phyloP scores from a whole-genome alignment of 2,329 filamentous ascomycete genomes.

The Sclerotinia nivalis region DNA sequence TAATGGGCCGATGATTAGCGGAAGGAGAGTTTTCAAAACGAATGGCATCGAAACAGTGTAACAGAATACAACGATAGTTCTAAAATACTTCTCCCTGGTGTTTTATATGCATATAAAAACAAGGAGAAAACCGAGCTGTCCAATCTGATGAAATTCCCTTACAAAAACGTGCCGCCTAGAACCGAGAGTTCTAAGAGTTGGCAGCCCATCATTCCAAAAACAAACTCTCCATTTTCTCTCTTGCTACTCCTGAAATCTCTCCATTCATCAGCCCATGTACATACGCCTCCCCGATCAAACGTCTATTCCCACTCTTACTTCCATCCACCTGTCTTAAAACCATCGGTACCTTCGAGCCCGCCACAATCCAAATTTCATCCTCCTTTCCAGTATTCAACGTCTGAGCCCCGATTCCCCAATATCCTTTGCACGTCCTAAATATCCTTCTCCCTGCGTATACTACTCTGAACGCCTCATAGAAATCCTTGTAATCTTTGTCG shows the following conservation, averaged over 20 bases:
- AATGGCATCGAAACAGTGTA: too few species aligned
- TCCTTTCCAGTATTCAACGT: not conserved
- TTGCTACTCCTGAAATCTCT: not conserved
- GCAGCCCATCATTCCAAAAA: not conserved
- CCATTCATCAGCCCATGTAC: slow-evolving; percentile 20
- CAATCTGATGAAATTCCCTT: not conserved
- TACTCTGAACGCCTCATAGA: slow-evolving; percentile 20
- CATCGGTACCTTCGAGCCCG: slow-evolving; percentile 17
- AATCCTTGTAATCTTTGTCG: slow-evolving; percentile 20
- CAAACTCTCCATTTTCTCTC: not conserved
- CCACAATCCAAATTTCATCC: slow-evolving; percentile 20
- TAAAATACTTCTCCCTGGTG: not conserved
- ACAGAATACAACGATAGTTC: too few species aligned
- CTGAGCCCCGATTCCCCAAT: slow-evolving; percentile 20
- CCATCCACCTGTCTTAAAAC: slow-evolving; percentile 5
- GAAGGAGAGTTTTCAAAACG: too few species aligned
- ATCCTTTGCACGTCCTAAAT: slow-evolving; percentile 10
- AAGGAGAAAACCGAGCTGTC: fast-evolving
- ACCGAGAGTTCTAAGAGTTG: fast-evolving
- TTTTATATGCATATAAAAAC: not conserved
- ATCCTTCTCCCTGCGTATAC: slow-evolving; percentile 26
- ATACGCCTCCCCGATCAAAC: slow-evolving; percentile 21
- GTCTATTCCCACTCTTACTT: not conserved
- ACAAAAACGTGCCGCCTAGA: fast-evolving
- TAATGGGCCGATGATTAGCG: too few species aligned